A percentile compares a stretch with the other conserved stretches of the same genome.
phyloP scores from a whole-genome alignment of 148 eudicot species.

The Vaccinium myrtillus region DNA sequence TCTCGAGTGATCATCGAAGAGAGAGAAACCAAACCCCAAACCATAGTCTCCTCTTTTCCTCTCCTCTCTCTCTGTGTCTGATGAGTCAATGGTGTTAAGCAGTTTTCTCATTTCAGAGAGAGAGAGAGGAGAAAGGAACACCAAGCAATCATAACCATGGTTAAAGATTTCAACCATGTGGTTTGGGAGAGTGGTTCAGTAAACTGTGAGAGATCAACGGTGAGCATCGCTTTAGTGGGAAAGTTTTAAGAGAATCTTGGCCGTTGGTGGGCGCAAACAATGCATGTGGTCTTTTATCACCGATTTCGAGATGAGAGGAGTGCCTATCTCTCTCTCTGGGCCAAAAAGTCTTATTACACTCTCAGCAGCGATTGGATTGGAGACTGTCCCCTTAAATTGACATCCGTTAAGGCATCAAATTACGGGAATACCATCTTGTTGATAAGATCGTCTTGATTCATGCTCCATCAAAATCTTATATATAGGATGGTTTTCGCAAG shows the following conservation, averaged over 20 bases:
- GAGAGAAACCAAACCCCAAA: neutral
- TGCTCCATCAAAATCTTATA: too few species aligned
- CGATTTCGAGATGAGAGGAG: slow-evolving; percentile 32
- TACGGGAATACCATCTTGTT: slow-evolving; percentile 15
- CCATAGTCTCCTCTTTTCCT: neutral
- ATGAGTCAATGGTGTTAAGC: slow-evolving; percentile 10
- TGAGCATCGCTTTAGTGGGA: slow-evolving; percentile 19
- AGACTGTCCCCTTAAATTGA: neutral
- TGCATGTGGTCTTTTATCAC: slow-evolving; percentile 67
- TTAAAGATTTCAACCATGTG: neutral
- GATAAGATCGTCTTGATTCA: slow-evolving; percentile 8
- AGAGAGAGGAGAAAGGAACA: neutral
- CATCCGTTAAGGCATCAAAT: neutral
- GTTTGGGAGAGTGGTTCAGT: slow-evolving; percentile 18
- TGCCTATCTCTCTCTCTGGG: neutral
- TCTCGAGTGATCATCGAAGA: neutral
- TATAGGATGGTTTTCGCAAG: too few species aligned
- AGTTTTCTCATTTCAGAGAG: neutral
- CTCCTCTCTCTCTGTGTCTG: slow-evolving; percentile 14
- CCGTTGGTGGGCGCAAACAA: slow-evolving; percentile 41
- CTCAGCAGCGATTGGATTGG: neutral
- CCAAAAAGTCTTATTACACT: slow-evolving; percentile 10
- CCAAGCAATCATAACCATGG: slow-evolving; percentile 12
- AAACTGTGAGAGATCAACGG: slow-evolving; percentile 28
- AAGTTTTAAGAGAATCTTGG: slow-evolving; percentile 33